A percentile compares a stretch with the other conserved stretches of the same genome.
These are phyloP conservation scores for Tolypocladium inflatum DNA, from an alignment of 2,329 filamentous ascomycete species.

Conservation along the genomic window DNA sequence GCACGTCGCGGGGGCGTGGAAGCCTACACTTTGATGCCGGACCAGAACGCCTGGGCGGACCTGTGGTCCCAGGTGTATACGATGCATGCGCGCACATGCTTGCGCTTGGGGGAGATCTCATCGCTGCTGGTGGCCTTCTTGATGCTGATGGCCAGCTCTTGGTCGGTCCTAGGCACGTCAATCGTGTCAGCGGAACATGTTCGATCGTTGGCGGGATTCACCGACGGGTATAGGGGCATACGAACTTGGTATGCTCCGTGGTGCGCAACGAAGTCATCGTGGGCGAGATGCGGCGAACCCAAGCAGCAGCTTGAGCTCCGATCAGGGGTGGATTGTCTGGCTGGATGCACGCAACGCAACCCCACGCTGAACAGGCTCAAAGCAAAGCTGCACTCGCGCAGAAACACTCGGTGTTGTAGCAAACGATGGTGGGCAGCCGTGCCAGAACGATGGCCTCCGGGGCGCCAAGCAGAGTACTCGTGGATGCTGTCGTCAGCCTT, in stretches of 20 bases:
- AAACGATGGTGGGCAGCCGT: not conserved
- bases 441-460: not conserved
- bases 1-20: not conserved
- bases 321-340: conserved; percentile 1
- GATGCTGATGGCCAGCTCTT: conserved; percentile 61
- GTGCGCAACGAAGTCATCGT: conserved; percentile 21
- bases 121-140: conserved; percentile 60
- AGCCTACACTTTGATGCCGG: conserved; percentile 93
- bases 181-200: not conserved
- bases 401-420: not conserved
- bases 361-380: not conserved
- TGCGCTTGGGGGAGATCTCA: conserved; percentile 62
- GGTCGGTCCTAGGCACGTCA: conserved; percentile 44
- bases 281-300: conserved; percentile 4
- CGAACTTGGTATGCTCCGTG: conserved; percentile 26
- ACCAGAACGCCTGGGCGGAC: conserved; percentile 90
- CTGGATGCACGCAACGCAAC: not conserved
- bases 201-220: not conserved
- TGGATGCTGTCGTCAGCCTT: conserved; percentile 6
- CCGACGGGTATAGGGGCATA: not conserved
- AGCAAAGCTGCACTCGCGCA: not conserved
- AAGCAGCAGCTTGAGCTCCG: conserved; percentile 1
- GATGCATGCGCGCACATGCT: conserved; percentile 96
- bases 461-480: not conserved
- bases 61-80: conserved; percentile 99